Evolutionary conservation across 1,284 basidiomycete genomes (phyloP).

Genomic region (Caloboletus firmus): DNA sequence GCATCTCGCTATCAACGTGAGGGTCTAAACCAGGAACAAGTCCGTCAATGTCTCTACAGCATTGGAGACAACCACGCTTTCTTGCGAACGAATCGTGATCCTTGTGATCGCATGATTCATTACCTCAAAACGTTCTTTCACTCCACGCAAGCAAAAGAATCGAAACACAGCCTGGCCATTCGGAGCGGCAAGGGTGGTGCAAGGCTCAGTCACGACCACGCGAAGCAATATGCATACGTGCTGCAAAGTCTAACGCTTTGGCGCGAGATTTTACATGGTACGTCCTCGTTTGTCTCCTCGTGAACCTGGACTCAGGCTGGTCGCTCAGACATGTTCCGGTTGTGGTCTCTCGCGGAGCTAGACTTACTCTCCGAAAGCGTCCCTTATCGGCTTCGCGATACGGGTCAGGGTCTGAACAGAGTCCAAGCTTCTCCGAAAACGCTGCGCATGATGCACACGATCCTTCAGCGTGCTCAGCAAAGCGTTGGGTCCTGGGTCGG

Average conservation of each 20-base stretch:
- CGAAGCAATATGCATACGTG: conserved; percentile 79
- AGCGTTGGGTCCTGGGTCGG: conserved; percentile 81
- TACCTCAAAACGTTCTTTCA: conserved; percentile 76
- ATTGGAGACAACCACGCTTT: conserved; percentile 86
- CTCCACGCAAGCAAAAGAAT: conserved; percentile 60
- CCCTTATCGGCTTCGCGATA: conserved; percentile 75
- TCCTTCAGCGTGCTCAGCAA: conserved; percentile 74
- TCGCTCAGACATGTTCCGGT: conserved; percentile 72
- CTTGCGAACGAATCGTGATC: conserved; percentile 76
- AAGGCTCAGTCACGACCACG: conserved; percentile 76
- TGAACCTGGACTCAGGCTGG: conserved; percentile 1
- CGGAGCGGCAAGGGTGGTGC: conserved; percentile 75
- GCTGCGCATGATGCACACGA: conserved; percentile 79
- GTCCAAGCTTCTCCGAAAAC: conserved; percentile 82
- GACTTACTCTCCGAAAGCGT: conserved; percentile 73
- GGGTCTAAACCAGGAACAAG: conserved; percentile 57
- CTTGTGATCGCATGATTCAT: conserved; percentile 76
- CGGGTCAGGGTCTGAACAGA: conserved; percentile 80
- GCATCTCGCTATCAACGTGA: conserved; percentile 59
- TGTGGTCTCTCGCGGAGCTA: conserved; percentile 77
- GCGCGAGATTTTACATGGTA: conserved; percentile 81
- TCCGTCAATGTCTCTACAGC: conserved; percentile 77
- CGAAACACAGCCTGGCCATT: conserved; percentile 68
- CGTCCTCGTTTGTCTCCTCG: not conserved
- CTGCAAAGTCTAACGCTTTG: conserved; percentile 80